Evolutionary conservation across 805 yeast genomes (phyloP), one percentile per base, ranked within the genome.

Genomic region (Candida koratica): DNA sequence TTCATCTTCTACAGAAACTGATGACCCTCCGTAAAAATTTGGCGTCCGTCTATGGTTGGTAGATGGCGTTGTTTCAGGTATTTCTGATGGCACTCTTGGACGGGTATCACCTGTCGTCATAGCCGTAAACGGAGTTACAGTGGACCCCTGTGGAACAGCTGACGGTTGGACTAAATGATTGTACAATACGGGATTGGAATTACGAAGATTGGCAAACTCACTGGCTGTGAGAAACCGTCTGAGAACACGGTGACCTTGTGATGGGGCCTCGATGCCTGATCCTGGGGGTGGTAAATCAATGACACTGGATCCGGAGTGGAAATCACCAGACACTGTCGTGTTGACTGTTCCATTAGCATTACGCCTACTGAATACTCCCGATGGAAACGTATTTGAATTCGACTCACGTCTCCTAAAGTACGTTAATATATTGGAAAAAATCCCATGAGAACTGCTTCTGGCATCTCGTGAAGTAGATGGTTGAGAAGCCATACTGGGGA

Each of bases 351-450:
- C 79, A 30, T 43, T 47, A 0, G 61, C 49, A 0, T 73, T 69
- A 40, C 79, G 53, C 39, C 74, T 60, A 44, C 77, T 72, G 10
- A 68, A 52, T 7, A 74, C 71, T 1, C 77, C 79, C 3, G 67
- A 45, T 1, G 78, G 69, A 45, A 74, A 73, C 27, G 64, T 41
- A 5, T 19, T 25, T 4, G 27, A 12, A 14, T 26, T 17, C 28
- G 38, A 29, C 25, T 30, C 39, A 14, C 45, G 37, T 32, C 58
- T 45, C 23, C 52, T 42, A 28, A 52, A 42, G 37, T 47, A 51
- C 6, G 46, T 43, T 24, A 52, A 37, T 12, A 53, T 41, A 41
- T 52, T 47, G 9, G 56, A 44, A n/a, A 53, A 43, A 2, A 37
- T 25, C 9, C 33, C 33, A 23, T n/a, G 17, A 13, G 22, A 14